Conservation (phyloP, 2,329 filamentous ascomycete species). For the Zymoseptoria ardabiliae region DNA sequence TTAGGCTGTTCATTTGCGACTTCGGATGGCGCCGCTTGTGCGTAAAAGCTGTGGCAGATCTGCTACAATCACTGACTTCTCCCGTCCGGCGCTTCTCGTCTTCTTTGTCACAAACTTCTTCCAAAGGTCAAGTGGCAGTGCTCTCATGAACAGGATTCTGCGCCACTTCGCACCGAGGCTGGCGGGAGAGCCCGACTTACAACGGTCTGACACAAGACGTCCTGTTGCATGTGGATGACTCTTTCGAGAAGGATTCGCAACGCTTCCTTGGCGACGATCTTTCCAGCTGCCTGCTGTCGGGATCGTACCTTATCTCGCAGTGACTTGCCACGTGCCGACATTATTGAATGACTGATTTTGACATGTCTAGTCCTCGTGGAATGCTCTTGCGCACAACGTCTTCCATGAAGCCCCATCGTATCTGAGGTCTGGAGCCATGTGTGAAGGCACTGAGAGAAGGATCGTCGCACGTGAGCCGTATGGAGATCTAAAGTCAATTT, state of each 20-base stretch:
- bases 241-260: not conserved
- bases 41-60: too few species aligned
- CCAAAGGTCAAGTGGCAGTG: too few species aligned
- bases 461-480: not conserved
- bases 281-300: not conserved
- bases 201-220: not conserved
- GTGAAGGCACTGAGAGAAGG: too few species aligned
- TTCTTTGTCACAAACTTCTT: too few species aligned
- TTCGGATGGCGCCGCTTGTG: not conserved
- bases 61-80: not conserved
- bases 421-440: not conserved
- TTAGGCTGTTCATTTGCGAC: not conserved
- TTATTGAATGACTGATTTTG: too few species aligned
- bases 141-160: not conserved
- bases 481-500: not conserved
- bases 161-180: not conserved
- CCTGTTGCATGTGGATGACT: not conserved
- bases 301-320: too few species aligned
- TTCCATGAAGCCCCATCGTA: not conserved
- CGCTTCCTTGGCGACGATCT: not conserved
- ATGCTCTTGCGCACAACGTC: not conserved
- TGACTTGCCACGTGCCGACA: too few species aligned
- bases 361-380: too few species aligned
- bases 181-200: not conserved
- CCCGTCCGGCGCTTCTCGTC: not conserved